Conservation (phyloP, 1,284 basidiomycete species). For the Ceratobasidium sp. region DNA sequence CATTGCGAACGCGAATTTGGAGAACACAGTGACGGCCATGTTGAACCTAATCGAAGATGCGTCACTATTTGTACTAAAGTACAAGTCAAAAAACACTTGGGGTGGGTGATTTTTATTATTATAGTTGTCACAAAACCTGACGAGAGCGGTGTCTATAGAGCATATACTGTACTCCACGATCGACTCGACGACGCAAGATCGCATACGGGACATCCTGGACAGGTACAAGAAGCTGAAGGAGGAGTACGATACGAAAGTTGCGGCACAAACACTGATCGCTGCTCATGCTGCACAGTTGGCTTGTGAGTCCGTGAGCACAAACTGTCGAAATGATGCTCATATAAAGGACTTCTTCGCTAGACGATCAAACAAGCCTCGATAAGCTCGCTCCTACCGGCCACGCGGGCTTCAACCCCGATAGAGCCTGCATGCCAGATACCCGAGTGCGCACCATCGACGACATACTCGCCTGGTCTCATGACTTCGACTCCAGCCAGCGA, state of each 20-base stretch:
- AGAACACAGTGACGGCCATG: neutral
- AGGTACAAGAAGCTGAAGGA: neutral
- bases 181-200: neutral
- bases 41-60: conserved; percentile 19
- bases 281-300: neutral
- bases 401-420: neutral
- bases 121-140: neutral
- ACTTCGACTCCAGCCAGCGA: neutral
- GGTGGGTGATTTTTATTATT: neutral
- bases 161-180: neutral
- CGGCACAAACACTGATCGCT: neutral
- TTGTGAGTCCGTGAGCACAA: neutral
- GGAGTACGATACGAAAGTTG: neutral
- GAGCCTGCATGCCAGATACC: neutral
- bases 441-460: neutral
- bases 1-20: neutral
- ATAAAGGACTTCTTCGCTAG: neutral
- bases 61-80: neutral
- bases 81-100: neutral
- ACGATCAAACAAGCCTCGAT: neutral
- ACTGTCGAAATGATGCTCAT: neutral
- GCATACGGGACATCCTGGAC: neutral
- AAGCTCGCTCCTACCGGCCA: neutral
- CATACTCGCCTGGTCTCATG: neutral
- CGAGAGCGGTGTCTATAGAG: neutral